Percentiles rank a stretch among this genome's conserved stretches.
These are phyloP conservation scores for Saccharomycopsis babjevae DNA, from an alignment of 805 yeast genomes.

Conservation along the genomic window DNA sequence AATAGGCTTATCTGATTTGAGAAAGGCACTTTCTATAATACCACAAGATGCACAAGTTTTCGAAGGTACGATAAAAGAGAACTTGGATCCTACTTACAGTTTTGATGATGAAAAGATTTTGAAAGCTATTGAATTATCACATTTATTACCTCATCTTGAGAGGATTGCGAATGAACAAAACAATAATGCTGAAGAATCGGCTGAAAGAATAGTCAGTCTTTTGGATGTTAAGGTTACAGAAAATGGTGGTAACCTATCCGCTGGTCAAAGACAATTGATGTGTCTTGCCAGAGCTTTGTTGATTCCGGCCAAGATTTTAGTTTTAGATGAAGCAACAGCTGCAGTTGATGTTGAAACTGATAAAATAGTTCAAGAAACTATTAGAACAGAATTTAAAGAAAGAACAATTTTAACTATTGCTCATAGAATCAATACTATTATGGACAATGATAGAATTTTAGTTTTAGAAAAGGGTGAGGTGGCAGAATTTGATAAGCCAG, in stretches of 20 bases:
- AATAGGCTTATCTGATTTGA: constrained; percentile 68
- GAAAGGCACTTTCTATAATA: constrained; percentile 71
- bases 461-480: constrained; percentile 69
- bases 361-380: constrained; percentile 65
- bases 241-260: constrained; percentile 62
- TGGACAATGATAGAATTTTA: constrained; percentile 69
- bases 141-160: constrained; percentile 56
- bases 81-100: constrained; percentile 70
- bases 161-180: constrained; percentile 38
- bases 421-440: constrained; percentile 71
- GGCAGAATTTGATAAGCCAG: constrained; percentile 69
- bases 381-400: constrained; percentile 61
- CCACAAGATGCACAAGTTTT: constrained; percentile 94
- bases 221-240: constrained; percentile 49
- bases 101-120: constrained; percentile 74
- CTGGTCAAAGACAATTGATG: constrained; percentile 73
- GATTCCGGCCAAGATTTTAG: constrained; percentile 51
- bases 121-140: constrained; percentile 70
- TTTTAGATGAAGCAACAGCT: constrained; percentile 81
- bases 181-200: constrained; percentile 33
- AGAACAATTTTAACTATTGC: constrained; percentile 80
- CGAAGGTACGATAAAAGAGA: constrained; percentile 76
- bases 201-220: constrained; percentile 1
- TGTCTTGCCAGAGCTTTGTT: constrained; percentile 73
- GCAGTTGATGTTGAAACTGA: constrained; percentile 85